Conservation (phyloP, 805 yeast species). For the Candida suzukii region DNA sequence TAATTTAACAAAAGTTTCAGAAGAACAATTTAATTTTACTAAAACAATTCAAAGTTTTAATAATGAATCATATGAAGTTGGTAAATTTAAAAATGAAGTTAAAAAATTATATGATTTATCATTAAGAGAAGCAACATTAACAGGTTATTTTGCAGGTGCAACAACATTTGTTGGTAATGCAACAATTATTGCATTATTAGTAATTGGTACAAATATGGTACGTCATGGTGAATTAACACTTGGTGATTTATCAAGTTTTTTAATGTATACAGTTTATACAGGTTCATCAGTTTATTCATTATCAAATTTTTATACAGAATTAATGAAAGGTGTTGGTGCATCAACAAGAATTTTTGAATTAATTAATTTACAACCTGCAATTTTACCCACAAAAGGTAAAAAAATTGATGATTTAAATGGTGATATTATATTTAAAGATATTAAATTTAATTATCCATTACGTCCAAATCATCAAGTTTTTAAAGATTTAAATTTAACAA, state of each 20-base stretch:
- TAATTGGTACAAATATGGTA: constrained; percentile 80
- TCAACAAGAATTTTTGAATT: constrained; percentile 87
- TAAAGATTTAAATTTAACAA: constrained; percentile 46
- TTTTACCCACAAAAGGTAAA: constrained; percentile 59
- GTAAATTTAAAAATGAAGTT: constrained; percentile 66
- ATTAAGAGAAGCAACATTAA: constrained; percentile 68
- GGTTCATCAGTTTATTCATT: constrained; percentile 90
- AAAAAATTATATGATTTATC: constrained; percentile 60
- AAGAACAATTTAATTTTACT: constrained; percentile 81
- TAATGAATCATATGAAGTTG: constrained; percentile 74
- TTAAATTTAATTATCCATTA: constrained; percentile 77
- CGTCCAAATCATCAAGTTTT: constrained; percentile 69
- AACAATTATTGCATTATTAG: constrained; percentile 67
- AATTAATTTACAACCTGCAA: constrained; percentile 67
- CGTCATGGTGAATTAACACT: constrained; percentile 66
- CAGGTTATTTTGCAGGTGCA: constrained; percentile 69
- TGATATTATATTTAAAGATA: constrained; percentile 53
- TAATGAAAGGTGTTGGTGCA: constrained; percentile 97
- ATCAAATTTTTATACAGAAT: constrained; percentile 85
- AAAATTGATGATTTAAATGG: constrained; percentile 37
- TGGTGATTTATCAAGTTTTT: constrained; percentile 86
- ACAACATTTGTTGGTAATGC: constrained; percentile 83
- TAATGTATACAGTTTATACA: constrained; percentile 92
- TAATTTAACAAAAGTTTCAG: constrained; percentile 79
- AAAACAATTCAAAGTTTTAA: constrained; percentile 87